These are phyloP conservation scores for Quercus variabilis DNA, from an alignment of 306 rosid species.

Conservation along the genomic window DNA sequence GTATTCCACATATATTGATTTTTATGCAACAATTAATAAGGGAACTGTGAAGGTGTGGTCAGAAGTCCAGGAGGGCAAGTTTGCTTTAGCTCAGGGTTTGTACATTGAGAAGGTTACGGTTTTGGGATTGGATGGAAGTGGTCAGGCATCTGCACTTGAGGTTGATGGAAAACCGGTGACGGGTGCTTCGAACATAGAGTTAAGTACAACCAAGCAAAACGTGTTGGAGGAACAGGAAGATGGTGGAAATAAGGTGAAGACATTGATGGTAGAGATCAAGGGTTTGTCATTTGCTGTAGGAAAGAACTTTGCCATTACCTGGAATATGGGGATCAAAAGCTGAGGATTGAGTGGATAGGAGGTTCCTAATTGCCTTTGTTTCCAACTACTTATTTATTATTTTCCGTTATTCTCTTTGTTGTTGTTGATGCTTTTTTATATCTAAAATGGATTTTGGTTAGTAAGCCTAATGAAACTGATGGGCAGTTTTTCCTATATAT, in stretches of 20 bases:
- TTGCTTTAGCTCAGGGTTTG: slow-evolving; percentile 74
- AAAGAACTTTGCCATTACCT: slow-evolving; percentile 70
- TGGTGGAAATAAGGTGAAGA: slow-evolving; percentile 38
- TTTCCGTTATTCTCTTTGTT: background rate
- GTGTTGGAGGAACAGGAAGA: slow-evolving; percentile 30
- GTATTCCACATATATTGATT: slow-evolving; percentile 57
- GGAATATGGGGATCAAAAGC: slow-evolving; percentile 67
- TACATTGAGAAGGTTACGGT: slow-evolving; percentile 62
- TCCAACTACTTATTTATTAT: slow-evolving; percentile 2
- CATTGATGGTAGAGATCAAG: slow-evolving; percentile 57
- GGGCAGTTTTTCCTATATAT: too few relatives aligned
- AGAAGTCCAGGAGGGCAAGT: slow-evolving; percentile 76
- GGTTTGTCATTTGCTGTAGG: slow-evolving; percentile 76
- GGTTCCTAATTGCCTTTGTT: background rate
- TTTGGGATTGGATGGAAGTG: slow-evolving; percentile 62
- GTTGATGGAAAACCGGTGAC: slow-evolving; percentile 48
- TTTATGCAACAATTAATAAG: slow-evolving; percentile 52
- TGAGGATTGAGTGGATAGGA: slow-evolving; percentile 6
- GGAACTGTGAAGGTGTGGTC: slow-evolving; percentile 85
- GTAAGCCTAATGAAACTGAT: background rate
- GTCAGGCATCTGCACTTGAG: slow-evolving; percentile 45
- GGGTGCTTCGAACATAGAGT: slow-evolving; percentile 29
- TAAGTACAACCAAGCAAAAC: slow-evolving; percentile 42
- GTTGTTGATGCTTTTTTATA: background rate
- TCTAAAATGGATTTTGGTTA: too few relatives aligned